Conservation (phyloP, 192 early-diverging fungal genomes). For the Linnemannia hyalina region DNA sequence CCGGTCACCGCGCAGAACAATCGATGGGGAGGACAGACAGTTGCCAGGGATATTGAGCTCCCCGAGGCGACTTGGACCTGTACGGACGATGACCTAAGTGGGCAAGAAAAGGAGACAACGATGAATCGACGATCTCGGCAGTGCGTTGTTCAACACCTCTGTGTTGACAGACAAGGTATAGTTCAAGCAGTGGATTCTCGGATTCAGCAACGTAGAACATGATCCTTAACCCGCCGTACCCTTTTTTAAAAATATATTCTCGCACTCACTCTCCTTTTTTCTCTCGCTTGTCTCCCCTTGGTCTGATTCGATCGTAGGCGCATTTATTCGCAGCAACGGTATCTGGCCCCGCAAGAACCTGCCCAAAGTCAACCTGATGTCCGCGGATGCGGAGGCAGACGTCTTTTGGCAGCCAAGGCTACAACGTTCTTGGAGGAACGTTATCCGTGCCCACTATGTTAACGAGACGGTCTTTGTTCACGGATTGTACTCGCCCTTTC, state of each 20-base stretch:
- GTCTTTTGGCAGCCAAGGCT: slow-evolving; percentile 27
- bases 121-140: not conserved
- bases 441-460: slow-evolving; percentile 24
- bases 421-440: not conserved
- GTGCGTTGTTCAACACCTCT: not conserved
- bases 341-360: not conserved
- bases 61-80: not conserved
- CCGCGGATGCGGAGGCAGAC: slow-evolving; percentile 1
- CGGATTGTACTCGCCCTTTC: slow-evolving; percentile 50
- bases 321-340: slow-evolving; percentile 6
- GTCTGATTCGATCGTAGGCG: not conserved
- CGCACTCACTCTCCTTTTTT: too few species aligned
- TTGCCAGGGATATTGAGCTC: not conserved
- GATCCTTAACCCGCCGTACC: too few species aligned
- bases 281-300: too few species aligned
- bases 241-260: too few species aligned
- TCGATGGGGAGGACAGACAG: not conserved
- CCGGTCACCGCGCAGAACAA: too few species aligned
- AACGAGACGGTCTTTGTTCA: slow-evolving; percentile 57
- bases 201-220: too few species aligned
- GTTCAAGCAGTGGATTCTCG: not conserved
- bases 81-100: not conserved
- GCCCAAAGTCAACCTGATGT: slow-evolving; percentile 22
- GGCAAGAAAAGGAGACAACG: not conserved
- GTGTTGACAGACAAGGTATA: slow-evolving; percentile 2